These are phyloP conservation scores for Cynara cardunculus DNA, from an alignment of 129 eudicot species.

Conservation along the genomic window DNA sequence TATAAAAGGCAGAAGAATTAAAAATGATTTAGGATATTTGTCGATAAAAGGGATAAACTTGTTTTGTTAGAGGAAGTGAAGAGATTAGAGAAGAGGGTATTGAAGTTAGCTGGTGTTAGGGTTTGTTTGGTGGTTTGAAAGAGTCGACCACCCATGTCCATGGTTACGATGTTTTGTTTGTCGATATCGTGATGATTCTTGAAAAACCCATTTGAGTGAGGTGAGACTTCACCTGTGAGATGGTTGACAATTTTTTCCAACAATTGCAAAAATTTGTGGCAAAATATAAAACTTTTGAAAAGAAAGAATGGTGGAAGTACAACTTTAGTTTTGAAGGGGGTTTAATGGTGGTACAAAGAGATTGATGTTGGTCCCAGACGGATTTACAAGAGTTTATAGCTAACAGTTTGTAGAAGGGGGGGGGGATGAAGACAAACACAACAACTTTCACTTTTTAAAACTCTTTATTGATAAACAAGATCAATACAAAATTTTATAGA, in stretches of 20 bases:
- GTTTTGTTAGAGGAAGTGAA: conserved; percentile 30
- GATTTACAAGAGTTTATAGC: no score
- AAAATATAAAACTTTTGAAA: background rate
- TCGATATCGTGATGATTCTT: conserved; percentile 17
- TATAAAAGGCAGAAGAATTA: conserved; percentile 60
- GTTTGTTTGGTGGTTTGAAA: conserved; percentile 88
- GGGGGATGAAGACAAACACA: no score
- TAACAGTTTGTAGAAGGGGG: no score
- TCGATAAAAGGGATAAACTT: conserved; percentile 52
- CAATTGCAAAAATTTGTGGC: background rate
- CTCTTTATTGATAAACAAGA: no score
- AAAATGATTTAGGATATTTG: conserved; percentile 81
- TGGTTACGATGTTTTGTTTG: conserved; percentile 47
- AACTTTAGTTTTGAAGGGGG: no score
- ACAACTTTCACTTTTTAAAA: no score
- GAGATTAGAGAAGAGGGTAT: conserved; percentile 56
- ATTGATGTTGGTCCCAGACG: no score
- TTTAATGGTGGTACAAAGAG: conserved; percentile 23
- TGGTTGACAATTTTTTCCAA: conserved; percentile 45
- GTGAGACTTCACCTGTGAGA: conserved; percentile 23
- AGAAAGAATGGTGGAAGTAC: conserved; percentile 11
- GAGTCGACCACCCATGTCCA: conserved; percentile 88
- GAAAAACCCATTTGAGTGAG: conserved; percentile 28
- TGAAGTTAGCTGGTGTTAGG: conserved; percentile 63
- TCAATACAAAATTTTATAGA: no score